phyloP scores from a whole-genome alignment of 1,284 basidiomycete genomes.

The Acaromyces ingoldii region DNA sequence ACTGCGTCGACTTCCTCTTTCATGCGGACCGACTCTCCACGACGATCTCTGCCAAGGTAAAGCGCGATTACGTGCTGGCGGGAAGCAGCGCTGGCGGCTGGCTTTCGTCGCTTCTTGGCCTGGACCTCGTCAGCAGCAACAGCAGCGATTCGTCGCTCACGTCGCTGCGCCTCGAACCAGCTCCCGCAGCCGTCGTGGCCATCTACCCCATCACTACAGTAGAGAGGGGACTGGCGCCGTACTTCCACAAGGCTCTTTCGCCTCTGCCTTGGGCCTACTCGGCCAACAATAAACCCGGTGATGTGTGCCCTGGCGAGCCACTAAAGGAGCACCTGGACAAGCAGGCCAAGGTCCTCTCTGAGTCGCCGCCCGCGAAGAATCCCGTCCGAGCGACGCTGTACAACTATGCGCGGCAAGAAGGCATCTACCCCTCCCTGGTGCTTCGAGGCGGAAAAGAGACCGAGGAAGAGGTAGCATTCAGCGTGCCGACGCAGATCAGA shows the following conservation, averaged over 20 bases:
- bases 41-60: slow-evolving; percentile 11
- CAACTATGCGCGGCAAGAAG: slow-evolving; percentile 34
- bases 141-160: too few species aligned
- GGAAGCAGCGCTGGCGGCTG: slow-evolving; percentile 33
- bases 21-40: slow-evolving; percentile 8
- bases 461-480: slow-evolving; percentile 12
- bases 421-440: slow-evolving; percentile 22
- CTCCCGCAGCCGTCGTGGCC: slow-evolving; percentile 23
- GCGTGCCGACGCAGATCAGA: slow-evolving; percentile 17
- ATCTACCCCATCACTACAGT: slow-evolving; percentile 35
- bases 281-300: slow-evolving; percentile 3
- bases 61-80: slow-evolving; percentile 21
- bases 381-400: slow-evolving; percentile 26
- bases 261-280: slow-evolving; percentile 28
- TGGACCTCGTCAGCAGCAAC: slow-evolving; percentile 1
- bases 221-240: slow-evolving; percentile 14
- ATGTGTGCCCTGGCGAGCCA: background rate
- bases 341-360: slow-evolving; percentile 14
- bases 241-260: slow-evolving; percentile 24
- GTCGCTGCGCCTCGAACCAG: slow-evolving; percentile 10
- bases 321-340: slow-evolving; percentile 10
- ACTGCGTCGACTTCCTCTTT: slow-evolving; percentile 23
- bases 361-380: slow-evolving; percentile 20
- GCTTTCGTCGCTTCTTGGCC: slow-evolving; percentile 28
- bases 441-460: slow-evolving; percentile 10